Percentiles rank a stretch among this genome's conserved stretches.
Conservation (phyloP, 1,284 basidiomycete species). For the Ustilago loliicola region DNA sequence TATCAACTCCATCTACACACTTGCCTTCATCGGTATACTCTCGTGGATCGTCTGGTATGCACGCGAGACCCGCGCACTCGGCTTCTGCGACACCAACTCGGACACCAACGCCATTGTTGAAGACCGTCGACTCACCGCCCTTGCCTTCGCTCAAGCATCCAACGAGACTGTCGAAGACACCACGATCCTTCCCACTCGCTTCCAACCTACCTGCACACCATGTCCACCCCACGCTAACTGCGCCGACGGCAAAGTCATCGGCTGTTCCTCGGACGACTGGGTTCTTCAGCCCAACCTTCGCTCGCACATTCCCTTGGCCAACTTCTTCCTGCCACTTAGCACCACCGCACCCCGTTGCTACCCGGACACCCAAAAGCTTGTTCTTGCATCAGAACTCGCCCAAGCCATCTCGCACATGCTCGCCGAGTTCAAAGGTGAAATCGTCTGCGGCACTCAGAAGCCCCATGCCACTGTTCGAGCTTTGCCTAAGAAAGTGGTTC, state of each 20-base stretch:
- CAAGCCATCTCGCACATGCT: constrained; percentile 53
- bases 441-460: constrained; percentile 56
- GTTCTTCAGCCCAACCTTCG: constrained; percentile 45
- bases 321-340: constrained; percentile 46
- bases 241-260: constrained; percentile 37
- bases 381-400: constrained; percentile 61
- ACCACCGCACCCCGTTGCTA: constrained; percentile 47
- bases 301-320: constrained; percentile 51
- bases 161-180: constrained; percentile 42
- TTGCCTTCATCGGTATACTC: constrained; percentile 19
- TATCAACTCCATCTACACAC: constrained; percentile 4
- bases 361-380: constrained; percentile 66
- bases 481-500: constrained; percentile 25
- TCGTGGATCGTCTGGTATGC: constrained; percentile 59
- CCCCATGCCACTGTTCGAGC: constrained; percentile 37
- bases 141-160: constrained; percentile 33
- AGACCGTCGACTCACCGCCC: constrained; percentile 32
- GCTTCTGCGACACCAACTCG: constrained; percentile 60
- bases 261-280: constrained; percentile 61
- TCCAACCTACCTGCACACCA: constrained; percentile 57
- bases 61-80: constrained; percentile 51
- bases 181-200: constrained; percentile 31
- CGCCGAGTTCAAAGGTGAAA: constrained; percentile 60
- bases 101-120: constrained; percentile 45
- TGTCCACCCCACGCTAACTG: constrained; percentile 64